phyloP scores from a whole-genome alignment of 306 rosid genomes.

The Pterocarpus santalinus region DNA sequence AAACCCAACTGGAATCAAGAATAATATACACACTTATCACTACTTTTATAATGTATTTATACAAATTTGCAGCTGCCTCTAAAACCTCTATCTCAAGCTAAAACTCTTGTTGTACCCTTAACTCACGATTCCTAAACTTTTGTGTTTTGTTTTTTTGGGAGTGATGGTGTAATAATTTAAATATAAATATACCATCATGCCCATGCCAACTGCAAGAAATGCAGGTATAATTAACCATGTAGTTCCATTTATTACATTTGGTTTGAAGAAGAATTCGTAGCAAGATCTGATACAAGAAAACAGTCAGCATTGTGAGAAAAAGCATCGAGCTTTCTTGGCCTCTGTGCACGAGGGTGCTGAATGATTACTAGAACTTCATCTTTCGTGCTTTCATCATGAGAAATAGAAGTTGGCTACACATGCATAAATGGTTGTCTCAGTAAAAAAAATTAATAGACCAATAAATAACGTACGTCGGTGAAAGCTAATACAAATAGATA shows the following conservation, averaged over 20 bases:
- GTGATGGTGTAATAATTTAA: slow-evolving; percentile 34
- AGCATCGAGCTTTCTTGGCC: slow-evolving; percentile 46
- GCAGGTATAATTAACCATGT: slow-evolving; percentile 39
- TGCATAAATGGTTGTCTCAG: slow-evolving; percentile 26
- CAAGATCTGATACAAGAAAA: slow-evolving; percentile 38
- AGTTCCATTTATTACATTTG: slow-evolving; percentile 40
- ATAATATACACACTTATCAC: slow-evolving; percentile 36
- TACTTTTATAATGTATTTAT: slow-evolving; percentile 35
- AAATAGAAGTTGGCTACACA: slow-evolving; percentile 72
- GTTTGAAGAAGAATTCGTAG: slow-evolving; percentile 44
- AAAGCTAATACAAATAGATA: background rate
- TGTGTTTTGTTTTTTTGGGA: too few relatives aligned
- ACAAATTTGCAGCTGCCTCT: slow-evolving; percentile 48
- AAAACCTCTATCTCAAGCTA: slow-evolving; percentile 22
- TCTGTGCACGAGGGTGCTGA: slow-evolving; percentile 75
- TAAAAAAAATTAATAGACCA: background rate
- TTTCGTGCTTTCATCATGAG: slow-evolving; percentile 55
- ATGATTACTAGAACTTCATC: slow-evolving; percentile 78
- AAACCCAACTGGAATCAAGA: slow-evolving; percentile 15
- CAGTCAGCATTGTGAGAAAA: slow-evolving; percentile 43
- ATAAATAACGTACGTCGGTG: background rate
- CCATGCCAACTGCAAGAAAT: slow-evolving; percentile 35
- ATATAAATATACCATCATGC: slow-evolving; percentile 12
- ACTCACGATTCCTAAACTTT: slow-evolving; percentile 27
- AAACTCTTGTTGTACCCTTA: slow-evolving; percentile 29